Evolutionary conservation across 2,329 filamentous ascomycete genomes (phyloP).

Genomic region (Chaetomiaceae sp.): DNA sequence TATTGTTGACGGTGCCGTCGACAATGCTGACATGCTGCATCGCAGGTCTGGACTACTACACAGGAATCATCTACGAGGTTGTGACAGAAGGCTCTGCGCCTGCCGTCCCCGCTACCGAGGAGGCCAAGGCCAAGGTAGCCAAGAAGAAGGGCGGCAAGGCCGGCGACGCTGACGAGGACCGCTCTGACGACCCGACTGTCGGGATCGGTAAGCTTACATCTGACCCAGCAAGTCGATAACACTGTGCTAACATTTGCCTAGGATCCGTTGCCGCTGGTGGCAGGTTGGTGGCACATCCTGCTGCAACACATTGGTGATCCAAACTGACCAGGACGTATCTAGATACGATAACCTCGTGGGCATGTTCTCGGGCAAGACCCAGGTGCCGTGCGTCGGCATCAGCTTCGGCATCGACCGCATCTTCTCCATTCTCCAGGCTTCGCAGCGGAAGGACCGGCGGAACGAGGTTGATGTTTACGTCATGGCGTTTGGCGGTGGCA

Average conservation of each 20-base stretch:
- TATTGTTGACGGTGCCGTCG: neutral
- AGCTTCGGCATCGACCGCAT: conserved; percentile 96
- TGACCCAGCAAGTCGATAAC: neutral
- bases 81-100: conserved; percentile 75
- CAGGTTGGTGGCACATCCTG: conserved; percentile 37
- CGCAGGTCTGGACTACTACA: conserved; percentile 67
- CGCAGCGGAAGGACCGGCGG: conserved; percentile 50
- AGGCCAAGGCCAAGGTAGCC: conserved; percentile 11
- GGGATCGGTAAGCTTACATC: conserved; percentile 18
- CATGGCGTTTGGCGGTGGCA: conserved; percentile 89
- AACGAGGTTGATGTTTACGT: conserved; percentile 87
- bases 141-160: conserved; percentile 26
- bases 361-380: conserved; percentile 82
- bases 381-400: conserved; percentile 82
- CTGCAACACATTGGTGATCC: neutral
- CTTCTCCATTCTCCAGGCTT: conserved; percentile 83
- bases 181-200: conserved; percentile 25
- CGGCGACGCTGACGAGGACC: conserved; percentile 23
- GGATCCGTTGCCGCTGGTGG: conserved; percentile 72
- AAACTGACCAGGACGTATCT: neutral
- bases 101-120: conserved; percentile 23
- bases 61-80: conserved; percentile 85
- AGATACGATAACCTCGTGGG: conserved; percentile 83
- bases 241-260: conserved; percentile 8
- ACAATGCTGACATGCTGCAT: conserved; percentile 27